Conservation (phyloP, 805 yeast genomes). For the Scheffersomyces ergatensis region DNA sequence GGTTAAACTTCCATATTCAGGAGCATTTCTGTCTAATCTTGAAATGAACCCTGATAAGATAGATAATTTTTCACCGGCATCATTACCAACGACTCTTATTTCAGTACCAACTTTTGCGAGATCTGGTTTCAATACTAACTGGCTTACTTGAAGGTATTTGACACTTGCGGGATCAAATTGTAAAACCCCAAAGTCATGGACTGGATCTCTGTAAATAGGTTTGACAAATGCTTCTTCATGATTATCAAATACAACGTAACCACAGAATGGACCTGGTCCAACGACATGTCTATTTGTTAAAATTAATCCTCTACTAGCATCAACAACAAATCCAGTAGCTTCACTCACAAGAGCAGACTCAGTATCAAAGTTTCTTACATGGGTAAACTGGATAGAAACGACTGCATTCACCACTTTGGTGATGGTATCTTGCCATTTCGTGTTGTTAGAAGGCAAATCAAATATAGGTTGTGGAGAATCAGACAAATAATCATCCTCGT, state of each 20-base stretch:
- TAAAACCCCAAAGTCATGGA: conserved; percentile 91
- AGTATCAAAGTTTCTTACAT: conserved; percentile 83
- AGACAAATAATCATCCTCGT: conserved; percentile 9
- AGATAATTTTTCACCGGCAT: conserved; percentile 91
- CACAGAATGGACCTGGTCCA: conserved; percentile 92
- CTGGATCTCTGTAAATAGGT: conserved; percentile 89
- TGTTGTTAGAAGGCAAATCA: conserved; percentile 13
- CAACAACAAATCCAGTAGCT: conserved; percentile 96
- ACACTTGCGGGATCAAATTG: conserved; percentile 70
- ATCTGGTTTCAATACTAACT: conserved; percentile 71
- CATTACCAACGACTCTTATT: conserved; percentile 93
- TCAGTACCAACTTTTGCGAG: conserved; percentile 89
- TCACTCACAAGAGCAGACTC: conserved; percentile 78
- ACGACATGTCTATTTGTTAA: conserved; percentile 93
- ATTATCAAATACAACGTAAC: conserved; percentile 89
- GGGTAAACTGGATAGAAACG: conserved; percentile 86
- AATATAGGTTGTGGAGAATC: conserved; percentile 11
- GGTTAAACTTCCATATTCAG: conserved; percentile 84
- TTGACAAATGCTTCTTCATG: conserved; percentile 89
- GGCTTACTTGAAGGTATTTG: conserved; percentile 70
- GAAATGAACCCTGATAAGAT: conserved; percentile 84
- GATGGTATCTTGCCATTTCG: conserved; percentile 75
- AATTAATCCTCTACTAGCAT: conserved; percentile 74
- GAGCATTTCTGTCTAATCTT: conserved; percentile 89
- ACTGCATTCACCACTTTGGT: conserved; percentile 80